Evolutionary conservation across 225 moss, liverwort and hornwort species (phyloP), one percentile per base, ranked within the genome.

Genomic region (Anthoceros angustus): DNA sequence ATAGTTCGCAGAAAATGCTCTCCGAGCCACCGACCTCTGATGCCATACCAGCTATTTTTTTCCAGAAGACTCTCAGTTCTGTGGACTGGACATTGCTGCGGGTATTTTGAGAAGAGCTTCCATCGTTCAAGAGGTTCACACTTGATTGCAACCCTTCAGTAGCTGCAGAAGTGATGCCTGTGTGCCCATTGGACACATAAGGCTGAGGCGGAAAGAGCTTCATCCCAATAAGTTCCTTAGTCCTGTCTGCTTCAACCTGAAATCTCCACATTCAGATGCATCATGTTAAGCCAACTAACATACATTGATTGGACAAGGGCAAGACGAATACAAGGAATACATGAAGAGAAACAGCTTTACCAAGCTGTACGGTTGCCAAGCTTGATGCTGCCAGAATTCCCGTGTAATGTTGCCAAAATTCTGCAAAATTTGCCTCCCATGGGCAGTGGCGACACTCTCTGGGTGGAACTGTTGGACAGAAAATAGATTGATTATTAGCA

Each of bases 381-480:
- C 55, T 21, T 87, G 84, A 25, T 78, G 70, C 64, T 78, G 74
- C 98, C 98, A 98, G 66, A 87, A 86, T 63, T 86, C 74, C 63
- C 72, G 71, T 21, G 89, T 92, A 9, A 98, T 80, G 42, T 71
- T 78, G 74, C 89, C 81, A 60, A 98, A 98, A 69, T 98, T 98
- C 68, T 87, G 76, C 67, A 98, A 48, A 41, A 98, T 84, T 76
- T 86, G 79, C 78, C 84, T 86, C 60, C 98, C 98, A 43, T 84
- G 80, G 23, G 88, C 75, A 67, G 98, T 98, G 32, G 92, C 98
- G 48, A 98, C 84, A 78, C 98, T 98, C 72, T 98, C 98, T 64
- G 98, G 98, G 75, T 98, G 98, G 64, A 98, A 98, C 98, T 98
- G 83, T 67, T 8, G 42, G 49, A 64, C 38, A 63, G 18, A 72